Conservation (phyloP, 768 basidiomycete genomes). For the Tulasnella sp. region DNA sequence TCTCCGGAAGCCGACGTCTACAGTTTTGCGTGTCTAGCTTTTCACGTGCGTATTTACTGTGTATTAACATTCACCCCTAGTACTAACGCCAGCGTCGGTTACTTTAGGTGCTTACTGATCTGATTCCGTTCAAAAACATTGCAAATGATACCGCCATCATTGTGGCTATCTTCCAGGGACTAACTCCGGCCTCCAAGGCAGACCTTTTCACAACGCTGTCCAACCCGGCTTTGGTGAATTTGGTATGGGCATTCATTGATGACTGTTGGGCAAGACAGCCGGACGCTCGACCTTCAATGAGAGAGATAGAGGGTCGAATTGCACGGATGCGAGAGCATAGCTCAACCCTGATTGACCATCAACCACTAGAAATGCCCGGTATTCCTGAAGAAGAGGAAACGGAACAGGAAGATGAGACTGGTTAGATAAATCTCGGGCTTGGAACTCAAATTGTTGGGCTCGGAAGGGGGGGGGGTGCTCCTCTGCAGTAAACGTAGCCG, state of each 20-base stretch:
- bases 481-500: too few species aligned
- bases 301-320: neutral
- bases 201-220: too few species aligned
- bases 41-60: neutral
- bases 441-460: too few species aligned
- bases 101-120: neutral
- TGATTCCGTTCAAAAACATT: neutral
- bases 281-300: neutral
- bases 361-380: too few species aligned
- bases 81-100: too few species aligned
- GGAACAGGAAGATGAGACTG: too few species aligned
- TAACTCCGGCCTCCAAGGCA: too few species aligned
- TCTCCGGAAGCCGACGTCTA: neutral
- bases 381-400: too few species aligned
- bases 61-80: too few species aligned
- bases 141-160: neutral
- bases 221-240: too few species aligned
- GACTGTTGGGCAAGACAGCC: neutral
- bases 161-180: neutral
- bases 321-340: neutral
- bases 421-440: too few species aligned
- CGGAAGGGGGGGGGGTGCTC: too few species aligned
- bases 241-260: neutral
- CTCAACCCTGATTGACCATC: neutral
- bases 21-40: conserved; percentile 4